phyloP scores from a whole-genome alignment of 2,329 filamentous ascomycete genomes.

The Colletotrichum orchidophilum region DNA sequence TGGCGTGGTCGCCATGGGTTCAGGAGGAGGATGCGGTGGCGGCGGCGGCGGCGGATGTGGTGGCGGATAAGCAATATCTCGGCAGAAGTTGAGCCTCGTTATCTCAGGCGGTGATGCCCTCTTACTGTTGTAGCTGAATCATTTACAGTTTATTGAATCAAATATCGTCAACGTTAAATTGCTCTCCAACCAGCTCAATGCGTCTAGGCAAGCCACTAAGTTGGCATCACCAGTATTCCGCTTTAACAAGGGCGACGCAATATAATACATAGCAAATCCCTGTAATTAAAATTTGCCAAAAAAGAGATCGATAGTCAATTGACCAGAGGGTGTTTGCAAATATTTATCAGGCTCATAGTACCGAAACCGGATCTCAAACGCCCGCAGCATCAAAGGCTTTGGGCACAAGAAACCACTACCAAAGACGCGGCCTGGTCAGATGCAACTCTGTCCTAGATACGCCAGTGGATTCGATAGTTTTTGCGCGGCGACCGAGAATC shows the following conservation, averaged over 20 bases:
- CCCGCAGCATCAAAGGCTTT: not conserved
- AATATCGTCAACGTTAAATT: not conserved
- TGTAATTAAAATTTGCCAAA: too few species aligned
- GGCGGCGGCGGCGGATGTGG: constrained; percentile 11
- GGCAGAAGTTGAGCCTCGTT: too few species aligned
- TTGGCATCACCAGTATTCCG: not conserved
- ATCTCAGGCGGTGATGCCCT: not conserved
- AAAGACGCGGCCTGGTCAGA: not conserved
- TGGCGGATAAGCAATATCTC: not conserved
- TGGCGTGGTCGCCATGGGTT: not conserved
- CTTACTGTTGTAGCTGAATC: not conserved
- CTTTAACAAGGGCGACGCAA: not conserved
- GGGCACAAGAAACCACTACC: not conserved
- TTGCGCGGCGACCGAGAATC: not conserved
- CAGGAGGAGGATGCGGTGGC: not conserved
- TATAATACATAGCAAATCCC: too few species aligned
- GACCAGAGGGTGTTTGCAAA: not conserved
- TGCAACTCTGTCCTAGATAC: not conserved
- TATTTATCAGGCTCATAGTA: not conserved
- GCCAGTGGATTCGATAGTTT: not conserved
- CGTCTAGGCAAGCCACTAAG: too few species aligned
- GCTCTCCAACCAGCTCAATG: too few species aligned
- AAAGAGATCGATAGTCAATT: not conserved
- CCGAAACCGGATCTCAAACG: not conserved
- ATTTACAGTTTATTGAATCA: not conserved